Base-by-base conservation (phyloP, 23 red algal genomes). In the Gracilaria caudata region DNA sequence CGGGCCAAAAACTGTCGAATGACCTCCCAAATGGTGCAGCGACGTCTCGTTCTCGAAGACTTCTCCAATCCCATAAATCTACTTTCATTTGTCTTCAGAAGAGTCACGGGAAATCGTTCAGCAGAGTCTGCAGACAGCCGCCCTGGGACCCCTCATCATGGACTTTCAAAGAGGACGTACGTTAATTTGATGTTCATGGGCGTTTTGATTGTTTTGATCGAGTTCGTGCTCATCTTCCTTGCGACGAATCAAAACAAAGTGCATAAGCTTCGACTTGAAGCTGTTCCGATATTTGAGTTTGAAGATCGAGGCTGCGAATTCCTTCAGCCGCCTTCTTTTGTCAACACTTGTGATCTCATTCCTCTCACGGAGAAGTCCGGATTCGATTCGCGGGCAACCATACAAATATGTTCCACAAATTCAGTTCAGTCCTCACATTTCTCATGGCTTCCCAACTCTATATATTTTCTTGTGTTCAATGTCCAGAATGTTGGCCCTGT, bases 271-370 rank as follows among this genome's bases (percentile, higher is more conserved):
- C 58, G 26, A 28, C 58, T 64, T 64, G 58, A 64, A 7, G n/a
- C n/a, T n/a, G n/a, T n/a, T n/a, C n/a, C n/a, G n/a, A n/a, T n/a
- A n/a, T n/a, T n/a, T n/a, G n/a, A 64, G 7, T 64, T 64, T 64
- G 58, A 64, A n/a, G n/a, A n/a, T 7, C 58, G 58, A 64, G 58
- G 58, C 58, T 64, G 58, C 26, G 58, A 30, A 28, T 64, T 64
- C 58, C n/a, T 64, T 23, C 7, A 7, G n/a, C 6, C 20, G 20
- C 58, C 7, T 64, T 7, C n/a, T 13, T 8, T 64, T 7, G 58
- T 30, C 20, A n/a, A n/a, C 6, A 20, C 58, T n/a, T 64, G 20
- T 64, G n/a, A 64, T n/a, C 58, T 13, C 5, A 20, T 64, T 64
- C 8, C n/a, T 64, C 26, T 64, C 8, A 64, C 58, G 20, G 58